A percentile compares a stretch with the other conserved stretches of the same genome.
Conservation (phyloP, 2,329 filamentous ascomycete genomes). For the Sporothrix euskadiensis region DNA sequence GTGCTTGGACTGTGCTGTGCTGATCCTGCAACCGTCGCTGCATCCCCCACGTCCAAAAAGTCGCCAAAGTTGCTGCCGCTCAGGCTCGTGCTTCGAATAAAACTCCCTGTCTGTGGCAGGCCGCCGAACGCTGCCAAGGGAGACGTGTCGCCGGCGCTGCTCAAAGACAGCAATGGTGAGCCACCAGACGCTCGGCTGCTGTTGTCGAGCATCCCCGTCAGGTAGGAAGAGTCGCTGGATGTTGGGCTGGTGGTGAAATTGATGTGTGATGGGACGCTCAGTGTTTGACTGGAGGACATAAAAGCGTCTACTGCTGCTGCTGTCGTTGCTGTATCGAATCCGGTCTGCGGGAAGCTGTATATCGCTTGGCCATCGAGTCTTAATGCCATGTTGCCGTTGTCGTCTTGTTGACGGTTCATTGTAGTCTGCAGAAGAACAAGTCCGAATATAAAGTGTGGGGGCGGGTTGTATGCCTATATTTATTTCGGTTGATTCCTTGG, state of each 20-base stretch:
- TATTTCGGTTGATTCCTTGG: neutral
- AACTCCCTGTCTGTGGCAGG: neutral
- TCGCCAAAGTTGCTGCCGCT: constrained; percentile 17
- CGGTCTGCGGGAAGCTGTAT: neutral
- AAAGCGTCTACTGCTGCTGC: neutral
- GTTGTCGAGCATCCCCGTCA: neutral
- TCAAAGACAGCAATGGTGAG: neutral
- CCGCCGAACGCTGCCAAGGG: neutral
- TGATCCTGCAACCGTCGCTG: neutral
- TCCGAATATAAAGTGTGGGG: neutral
- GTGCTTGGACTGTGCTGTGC: constrained; percentile 11
- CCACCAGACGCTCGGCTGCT: neutral
- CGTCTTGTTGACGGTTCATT: constrained; percentile 1
- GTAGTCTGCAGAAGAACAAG: neutral
- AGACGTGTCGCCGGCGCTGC: neutral
- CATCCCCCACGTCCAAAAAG: neutral
- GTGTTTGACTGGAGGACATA: neutral
- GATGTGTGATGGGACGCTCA: neutral
- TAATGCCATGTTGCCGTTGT: neutral
- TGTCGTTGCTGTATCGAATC: neutral
- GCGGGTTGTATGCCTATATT: neutral
- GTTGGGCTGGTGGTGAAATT: constrained; percentile 4
- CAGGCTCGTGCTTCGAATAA: neutral
- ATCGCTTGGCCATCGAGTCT: neutral
- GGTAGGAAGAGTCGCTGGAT: constrained; percentile 11